Evolutionary conservation across 805 yeast species (phyloP).

Genomic region (Kockiozyma suomiensis): DNA sequence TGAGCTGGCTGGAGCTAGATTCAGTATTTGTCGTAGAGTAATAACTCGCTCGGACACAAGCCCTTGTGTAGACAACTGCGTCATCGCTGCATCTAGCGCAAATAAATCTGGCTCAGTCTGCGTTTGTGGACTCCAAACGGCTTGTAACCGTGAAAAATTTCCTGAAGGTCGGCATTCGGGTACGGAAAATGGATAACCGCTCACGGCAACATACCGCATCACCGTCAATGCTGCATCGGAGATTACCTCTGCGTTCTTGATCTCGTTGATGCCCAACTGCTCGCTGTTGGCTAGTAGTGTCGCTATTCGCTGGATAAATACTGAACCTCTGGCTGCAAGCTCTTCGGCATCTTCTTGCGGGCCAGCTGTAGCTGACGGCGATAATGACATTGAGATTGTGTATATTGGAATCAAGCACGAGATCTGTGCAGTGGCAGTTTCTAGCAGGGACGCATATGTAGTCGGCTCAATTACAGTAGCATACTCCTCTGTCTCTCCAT

Average conservation of each 20-base stretch:
- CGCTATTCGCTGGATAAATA: conserved; percentile 24
- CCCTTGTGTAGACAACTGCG: conserved; percentile 6
- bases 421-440: conserved; percentile 30
- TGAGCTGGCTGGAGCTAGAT: conserved; percentile 12
- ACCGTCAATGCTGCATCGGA: conserved; percentile 25
- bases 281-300: conserved; percentile 17
- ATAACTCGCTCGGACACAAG: neutral
- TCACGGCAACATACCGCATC: conserved; percentile 21
- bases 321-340: conserved; percentile 16
- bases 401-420: conserved; percentile 32
- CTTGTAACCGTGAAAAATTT: conserved; percentile 16
- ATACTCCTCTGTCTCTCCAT: conserved; percentile 20
- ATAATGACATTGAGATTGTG: conserved; percentile 18
- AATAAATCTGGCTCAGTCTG: neutral
- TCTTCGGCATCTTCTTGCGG: conserved; percentile 5
- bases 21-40: conserved; percentile 15
- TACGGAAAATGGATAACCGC: conserved; percentile 25
- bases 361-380: conserved; percentile 2
- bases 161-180: conserved; percentile 12
- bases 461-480: conserved; percentile 33
- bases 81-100: conserved; percentile 7
- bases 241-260: neutral
- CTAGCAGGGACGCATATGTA: conserved; percentile 27
- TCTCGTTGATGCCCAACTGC: conserved; percentile 4
- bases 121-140: conserved; percentile 17